Evolutionary conservation across 345 rosid genomes (phyloP), one percentile per base, ranked within the genome.

Genomic region (Zanthoxylum bungeanum): DNA sequence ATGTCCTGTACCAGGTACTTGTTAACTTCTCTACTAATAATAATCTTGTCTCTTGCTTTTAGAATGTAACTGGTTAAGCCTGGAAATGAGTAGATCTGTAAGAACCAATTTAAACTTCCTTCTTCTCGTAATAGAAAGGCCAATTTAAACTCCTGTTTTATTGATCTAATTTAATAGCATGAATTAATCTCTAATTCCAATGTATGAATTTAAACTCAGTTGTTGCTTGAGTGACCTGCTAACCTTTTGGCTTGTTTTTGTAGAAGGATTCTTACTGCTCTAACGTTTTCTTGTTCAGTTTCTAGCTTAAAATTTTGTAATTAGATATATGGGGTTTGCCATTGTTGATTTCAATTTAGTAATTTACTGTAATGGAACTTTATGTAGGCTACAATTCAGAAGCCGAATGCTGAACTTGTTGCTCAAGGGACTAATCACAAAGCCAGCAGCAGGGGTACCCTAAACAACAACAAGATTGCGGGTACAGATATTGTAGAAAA

Each of bases 1-100:
- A 51, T 63, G 31, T 76, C 31, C 61, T 25, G 3, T 61, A 58
- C 72, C 88, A 84, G 88, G 88, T 82, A 77, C 56, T 21, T 22
- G 0, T 5, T 33, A 33, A 39, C n/a, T 25, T 11, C 27, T 39
- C 5, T 0, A 0, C 24, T 24, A 22, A 4, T 1, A 56, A 12
- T 4, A 10, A 28, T 28, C 12, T 4, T 30, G 27, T 28, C 36
- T 28, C 8, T 31, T 56, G 33, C 53, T 19, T 49, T 49, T 49
- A 17, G 24, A 49, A 49, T 24, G 1, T 36, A 10, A 21, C 1
- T 28, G 37, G 30, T n/a, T 16, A 40, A 19, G 25, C 55, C 36
- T 27, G 7, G 17, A 40, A 42, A 4, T 59, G 42, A 42, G 22
- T 40, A 25, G n/a, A 63, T 42, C 67, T 24, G 31, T 12, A 22